phyloP scores from a whole-genome alignment of 805 yeast genomes.

The Yarrowia porcina region DNA sequence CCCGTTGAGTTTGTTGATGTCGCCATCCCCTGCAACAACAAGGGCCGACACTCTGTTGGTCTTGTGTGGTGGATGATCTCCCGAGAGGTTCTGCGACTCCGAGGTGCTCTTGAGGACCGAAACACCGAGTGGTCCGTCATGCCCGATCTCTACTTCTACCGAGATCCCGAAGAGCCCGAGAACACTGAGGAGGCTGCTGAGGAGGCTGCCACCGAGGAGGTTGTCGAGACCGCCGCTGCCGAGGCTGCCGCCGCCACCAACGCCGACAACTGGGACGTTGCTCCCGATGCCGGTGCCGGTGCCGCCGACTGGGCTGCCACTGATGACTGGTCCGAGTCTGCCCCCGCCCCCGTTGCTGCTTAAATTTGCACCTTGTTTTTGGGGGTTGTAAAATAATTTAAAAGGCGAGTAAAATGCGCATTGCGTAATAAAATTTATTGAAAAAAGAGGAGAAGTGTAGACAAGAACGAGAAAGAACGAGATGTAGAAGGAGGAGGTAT shows the following conservation, averaged over 20 bases:
- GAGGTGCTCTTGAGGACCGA: conserved; percentile 97
- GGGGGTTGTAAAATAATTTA: conserved; percentile 26
- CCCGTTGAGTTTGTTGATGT: conserved; percentile 99
- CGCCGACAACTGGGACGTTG: conserved; percentile 47
- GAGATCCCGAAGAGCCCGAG: conserved; percentile 99
- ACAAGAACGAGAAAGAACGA: too few relatives aligned
- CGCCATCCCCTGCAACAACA: conserved; percentile 99
- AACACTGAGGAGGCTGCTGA: conserved; percentile 63
- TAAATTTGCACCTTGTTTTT: conserved; percentile 26
- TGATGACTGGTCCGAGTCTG: conserved; percentile 45
- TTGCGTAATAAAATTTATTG: conserved; percentile 23
- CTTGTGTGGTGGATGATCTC: conserved; percentile 99
- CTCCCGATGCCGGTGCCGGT: conserved; percentile 46
- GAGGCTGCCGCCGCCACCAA: conserved; percentile 62
- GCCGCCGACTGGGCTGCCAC: conserved; percentile 60
- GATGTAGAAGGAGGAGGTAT: not conserved
- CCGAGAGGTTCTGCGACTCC: conserved; percentile 98
- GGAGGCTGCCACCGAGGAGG: conserved; percentile 61
- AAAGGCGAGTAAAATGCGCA: conserved; percentile 18
- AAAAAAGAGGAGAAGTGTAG: not conserved
- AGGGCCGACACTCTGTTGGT: conserved; percentile 99
- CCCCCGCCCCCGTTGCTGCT: conserved; percentile 34
- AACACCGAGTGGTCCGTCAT: conserved; percentile 96
- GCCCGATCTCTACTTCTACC: conserved; percentile 99
- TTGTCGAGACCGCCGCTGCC: conserved; percentile 66